Percentiles rank a stretch among this genome's conserved stretches.
phyloP scores from a whole-genome alignment of 441 rosid species.

The Capsella rubella region DNA sequence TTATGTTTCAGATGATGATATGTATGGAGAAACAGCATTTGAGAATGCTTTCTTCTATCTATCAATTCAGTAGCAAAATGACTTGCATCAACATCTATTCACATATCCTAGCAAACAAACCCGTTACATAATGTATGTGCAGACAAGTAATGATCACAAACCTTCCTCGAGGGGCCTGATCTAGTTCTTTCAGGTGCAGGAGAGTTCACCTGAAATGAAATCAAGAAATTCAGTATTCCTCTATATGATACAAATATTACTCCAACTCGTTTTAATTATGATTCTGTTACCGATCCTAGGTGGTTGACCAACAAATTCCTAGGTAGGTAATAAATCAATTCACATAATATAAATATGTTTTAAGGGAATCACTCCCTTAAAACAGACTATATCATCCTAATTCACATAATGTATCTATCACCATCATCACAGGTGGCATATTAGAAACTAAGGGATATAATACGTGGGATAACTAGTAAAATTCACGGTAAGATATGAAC shows the following conservation, averaged over 20 bases:
- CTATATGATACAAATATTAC: background rate
- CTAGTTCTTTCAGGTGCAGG: conserved; percentile 74
- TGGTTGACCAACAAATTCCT: conserved; percentile 16
- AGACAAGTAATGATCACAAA: conserved; percentile 47
- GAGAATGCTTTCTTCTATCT: conserved; percentile 17
- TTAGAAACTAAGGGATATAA: background rate
- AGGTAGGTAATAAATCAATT: conserved; percentile 22
- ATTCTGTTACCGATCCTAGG: too few species aligned
- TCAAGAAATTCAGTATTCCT: conserved; percentile 32
- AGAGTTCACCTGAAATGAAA: conserved; percentile 66
- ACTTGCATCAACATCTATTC: conserved; percentile 14
- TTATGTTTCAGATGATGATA: background rate
- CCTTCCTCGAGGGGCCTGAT: conserved; percentile 93
- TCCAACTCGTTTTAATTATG: too few species aligned
- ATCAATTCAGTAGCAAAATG: conserved; percentile 11
- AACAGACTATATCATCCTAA: conserved; percentile 4
- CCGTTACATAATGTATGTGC: conserved; percentile 9
- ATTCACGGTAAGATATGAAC: background rate
- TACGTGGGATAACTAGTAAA: conserved; percentile 10
- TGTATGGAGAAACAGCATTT: conserved; percentile 3
- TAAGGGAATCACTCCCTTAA: background rate
- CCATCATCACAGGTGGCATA: conserved; percentile 4
- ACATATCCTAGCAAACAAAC: conserved; percentile 21
- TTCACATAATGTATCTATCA: background rate
- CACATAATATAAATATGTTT: conserved; percentile 10